A percentile compares a stretch with the other conserved stretches of the same genome.
Evolutionary conservation across 1,139 yeast species (phyloP).

Genomic region (Lodderomyces parapsilosis): DNA sequence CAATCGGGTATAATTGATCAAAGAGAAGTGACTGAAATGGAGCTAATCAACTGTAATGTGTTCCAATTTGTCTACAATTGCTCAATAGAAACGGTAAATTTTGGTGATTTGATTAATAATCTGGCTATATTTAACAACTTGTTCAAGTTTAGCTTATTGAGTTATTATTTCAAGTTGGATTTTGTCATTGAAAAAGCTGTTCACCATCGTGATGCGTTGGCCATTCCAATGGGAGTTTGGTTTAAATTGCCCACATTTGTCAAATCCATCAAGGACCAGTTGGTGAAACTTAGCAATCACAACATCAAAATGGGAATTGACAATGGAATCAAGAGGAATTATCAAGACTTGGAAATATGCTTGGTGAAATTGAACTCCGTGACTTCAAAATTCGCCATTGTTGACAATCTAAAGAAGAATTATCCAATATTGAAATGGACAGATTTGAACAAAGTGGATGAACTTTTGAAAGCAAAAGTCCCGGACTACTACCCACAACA

Average conservation of each 20-base stretch:
- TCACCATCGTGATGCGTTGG: constrained; percentile 9
- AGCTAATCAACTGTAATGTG: constrained; percentile 13
- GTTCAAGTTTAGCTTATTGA: constrained; percentile 13
- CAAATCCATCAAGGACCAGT: constrained; percentile 13
- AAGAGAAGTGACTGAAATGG: constrained; percentile 7
- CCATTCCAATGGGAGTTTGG: constrained; percentile 16
- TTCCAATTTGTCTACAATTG: constrained; percentile 19
- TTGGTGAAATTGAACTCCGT: constrained; percentile 14
- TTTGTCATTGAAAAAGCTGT: constrained; percentile 7
- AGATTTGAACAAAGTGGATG: constrained; percentile 12
- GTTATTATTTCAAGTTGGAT: constrained; percentile 12
- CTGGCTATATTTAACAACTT: constrained; percentile 10
- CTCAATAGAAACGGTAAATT: constrained; percentile 16
- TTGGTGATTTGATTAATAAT: constrained; percentile 18
- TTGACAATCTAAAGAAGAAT: constrained; percentile 11
- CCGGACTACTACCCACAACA: constrained; percentile 10
- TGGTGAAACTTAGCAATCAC: constrained; percentile 6
- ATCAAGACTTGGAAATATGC: constrained; percentile 13
- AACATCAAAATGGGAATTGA: neutral
- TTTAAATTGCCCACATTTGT: constrained; percentile 13
- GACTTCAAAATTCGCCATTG: constrained; percentile 11
- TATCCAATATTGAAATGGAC: constrained; percentile 10
- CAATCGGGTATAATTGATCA: constrained; percentile 8
- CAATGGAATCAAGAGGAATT: constrained; percentile 4
- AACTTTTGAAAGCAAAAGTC: constrained; percentile 10